Conservation (phyloP, 345 rosid genomes). For the Heritiera littoralis region DNA sequence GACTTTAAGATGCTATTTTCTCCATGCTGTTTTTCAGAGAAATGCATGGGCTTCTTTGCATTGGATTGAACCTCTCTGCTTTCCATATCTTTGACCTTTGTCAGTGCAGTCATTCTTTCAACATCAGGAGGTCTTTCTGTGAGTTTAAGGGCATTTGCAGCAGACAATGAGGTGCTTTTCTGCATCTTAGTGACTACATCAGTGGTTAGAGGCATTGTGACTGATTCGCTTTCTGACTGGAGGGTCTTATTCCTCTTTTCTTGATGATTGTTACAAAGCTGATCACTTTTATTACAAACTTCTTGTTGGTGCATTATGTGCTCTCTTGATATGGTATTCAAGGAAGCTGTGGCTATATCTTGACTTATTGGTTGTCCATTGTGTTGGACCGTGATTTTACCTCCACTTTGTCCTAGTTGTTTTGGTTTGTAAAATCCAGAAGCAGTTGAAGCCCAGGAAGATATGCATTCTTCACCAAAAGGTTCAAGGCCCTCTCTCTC, state of each 20-base stretch:
- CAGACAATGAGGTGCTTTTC: slow-evolving; percentile 29
- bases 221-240: slow-evolving; percentile 30
- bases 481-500: slow-evolving; percentile 43
- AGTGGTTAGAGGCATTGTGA: slow-evolving; percentile 27
- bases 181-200: slow-evolving; percentile 32
- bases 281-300: slow-evolving; percentile 23
- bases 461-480: slow-evolving; percentile 44
- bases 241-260: slow-evolving; percentile 34
- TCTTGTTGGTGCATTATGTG: slow-evolving; percentile 29
- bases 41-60: slow-evolving; percentile 38
- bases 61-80: slow-evolving; percentile 36
- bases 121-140: slow-evolving; percentile 30
- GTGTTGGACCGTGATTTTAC: slow-evolving; percentile 31
- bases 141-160: slow-evolving; percentile 29
- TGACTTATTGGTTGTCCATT: slow-evolving; percentile 26
- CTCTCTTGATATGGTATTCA: slow-evolving; percentile 28
- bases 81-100: slow-evolving; percentile 27
- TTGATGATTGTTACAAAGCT: slow-evolving; percentile 30
- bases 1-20: slow-evolving; percentile 41
- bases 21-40: slow-evolving; percentile 31
- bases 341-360: slow-evolving; percentile 24
- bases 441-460: slow-evolving; percentile 49
- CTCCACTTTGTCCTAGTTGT: slow-evolving; percentile 27
- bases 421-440: slow-evolving; percentile 35
- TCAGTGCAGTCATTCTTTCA: slow-evolving; percentile 31